phyloP scores from a whole-genome alignment of 2,329 filamentous ascomycete species.

The Penicillium sp. region DNA sequence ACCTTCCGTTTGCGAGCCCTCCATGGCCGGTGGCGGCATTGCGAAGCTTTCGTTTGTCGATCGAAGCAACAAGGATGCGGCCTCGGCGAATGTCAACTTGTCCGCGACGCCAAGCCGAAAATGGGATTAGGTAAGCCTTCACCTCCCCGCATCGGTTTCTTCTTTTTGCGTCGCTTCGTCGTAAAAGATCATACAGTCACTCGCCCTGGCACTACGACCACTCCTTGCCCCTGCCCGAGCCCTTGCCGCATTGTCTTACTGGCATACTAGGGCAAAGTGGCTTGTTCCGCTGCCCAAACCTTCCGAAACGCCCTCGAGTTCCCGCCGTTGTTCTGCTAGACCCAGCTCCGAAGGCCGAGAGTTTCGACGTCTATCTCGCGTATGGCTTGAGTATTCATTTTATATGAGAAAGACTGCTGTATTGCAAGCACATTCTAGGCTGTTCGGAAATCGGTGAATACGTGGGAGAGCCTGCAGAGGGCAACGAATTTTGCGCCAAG shows the following conservation, averaged over 20 bases:
- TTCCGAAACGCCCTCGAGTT: neutral
- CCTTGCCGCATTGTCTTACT: constrained; percentile 7
- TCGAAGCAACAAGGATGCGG: constrained; percentile 8
- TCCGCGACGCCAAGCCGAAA: constrained; percentile 3
- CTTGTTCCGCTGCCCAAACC: constrained; percentile 6
- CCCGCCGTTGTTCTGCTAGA: constrained; percentile 6
- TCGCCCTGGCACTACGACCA: neutral
- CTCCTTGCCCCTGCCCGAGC: neutral
- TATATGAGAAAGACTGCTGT: neutral
- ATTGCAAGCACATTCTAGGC: neutral
- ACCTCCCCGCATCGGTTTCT: constrained; percentile 13
- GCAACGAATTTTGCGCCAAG: neutral
- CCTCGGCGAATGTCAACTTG: constrained; percentile 10
- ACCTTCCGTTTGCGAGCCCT: constrained; percentile 24
- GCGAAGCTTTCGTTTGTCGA: constrained; percentile 8
- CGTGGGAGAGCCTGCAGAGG: neutral
- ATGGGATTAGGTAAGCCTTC: constrained; percentile 8
- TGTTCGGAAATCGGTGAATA: neutral
- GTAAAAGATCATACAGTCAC: neutral
- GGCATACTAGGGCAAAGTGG: constrained; percentile 3
- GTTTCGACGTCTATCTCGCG: neutral
- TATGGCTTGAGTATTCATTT: neutral
- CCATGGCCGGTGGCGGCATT: constrained; percentile 31
- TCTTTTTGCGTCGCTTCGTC: neutral
- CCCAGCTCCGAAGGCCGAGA: constrained; percentile 5